Percentiles rank a stretch among this genome's conserved stretches.
Conservation (phyloP, 148 eudicot genomes). For the Pouteria glomerata region DNA sequence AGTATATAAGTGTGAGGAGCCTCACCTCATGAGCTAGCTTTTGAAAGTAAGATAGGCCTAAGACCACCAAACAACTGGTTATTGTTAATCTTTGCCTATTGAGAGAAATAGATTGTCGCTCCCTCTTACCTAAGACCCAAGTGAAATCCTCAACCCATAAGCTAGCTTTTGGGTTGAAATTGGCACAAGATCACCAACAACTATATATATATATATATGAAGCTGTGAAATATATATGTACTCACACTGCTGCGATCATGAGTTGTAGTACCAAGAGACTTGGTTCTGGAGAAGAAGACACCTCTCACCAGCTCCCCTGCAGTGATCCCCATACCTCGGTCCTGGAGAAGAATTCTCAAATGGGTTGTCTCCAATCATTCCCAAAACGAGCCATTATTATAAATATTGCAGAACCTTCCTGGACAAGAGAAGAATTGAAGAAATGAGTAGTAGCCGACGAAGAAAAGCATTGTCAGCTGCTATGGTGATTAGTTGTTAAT, state of each 20-base stretch:
- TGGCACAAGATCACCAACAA: neutral
- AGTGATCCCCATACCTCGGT: conserved; percentile 57
- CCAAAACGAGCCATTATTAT: conserved; percentile 12
- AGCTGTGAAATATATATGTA: neutral
- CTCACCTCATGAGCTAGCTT: too few species aligned
- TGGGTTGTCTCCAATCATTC: conserved; percentile 13
- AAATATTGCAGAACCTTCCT: conserved; percentile 11
- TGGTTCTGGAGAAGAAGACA: conserved; percentile 67
- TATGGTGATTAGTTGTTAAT: too few species aligned
- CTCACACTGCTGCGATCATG: conserved; percentile 53
- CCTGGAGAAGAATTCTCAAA: conserved; percentile 16
- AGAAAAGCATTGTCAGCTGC: too few species aligned
- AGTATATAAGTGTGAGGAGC: too few species aligned
- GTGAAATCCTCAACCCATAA: too few species aligned
- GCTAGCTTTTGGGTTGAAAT: too few species aligned
- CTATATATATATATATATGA: neutral
- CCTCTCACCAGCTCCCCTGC: conserved; percentile 75
- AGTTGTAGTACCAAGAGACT: conserved; percentile 23
- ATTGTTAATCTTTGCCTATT: neutral
- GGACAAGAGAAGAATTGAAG: conserved; percentile 1
- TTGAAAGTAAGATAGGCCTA: too few species aligned
- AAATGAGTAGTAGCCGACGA: neutral
- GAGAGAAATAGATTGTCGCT: too few species aligned
- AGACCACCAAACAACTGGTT: too few species aligned
- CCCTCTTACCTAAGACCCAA: too few species aligned